These are phyloP conservation scores for Hansenula sp. DNA, from an alignment of 1,139 yeast genomes.

Conservation along the genomic window DNA sequence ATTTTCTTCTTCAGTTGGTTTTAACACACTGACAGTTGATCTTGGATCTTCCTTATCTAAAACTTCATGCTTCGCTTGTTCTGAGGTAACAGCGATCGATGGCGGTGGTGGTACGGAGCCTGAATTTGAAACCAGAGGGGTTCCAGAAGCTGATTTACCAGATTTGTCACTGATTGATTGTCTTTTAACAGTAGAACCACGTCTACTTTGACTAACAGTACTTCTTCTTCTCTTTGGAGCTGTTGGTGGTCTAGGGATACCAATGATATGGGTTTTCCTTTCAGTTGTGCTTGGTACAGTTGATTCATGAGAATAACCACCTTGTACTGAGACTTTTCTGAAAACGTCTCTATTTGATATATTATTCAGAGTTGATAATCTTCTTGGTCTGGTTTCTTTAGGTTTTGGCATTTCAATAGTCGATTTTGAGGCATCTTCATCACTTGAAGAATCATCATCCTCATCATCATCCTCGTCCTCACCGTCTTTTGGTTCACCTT, in stretches of 20 bases:
- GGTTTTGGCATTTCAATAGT: slow-evolving; percentile 4
- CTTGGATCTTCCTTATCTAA: not conserved
- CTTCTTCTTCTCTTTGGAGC: slow-evolving; percentile 6
- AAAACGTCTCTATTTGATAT: slow-evolving; percentile 14
- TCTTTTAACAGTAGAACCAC: slow-evolving; percentile 7
- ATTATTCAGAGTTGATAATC: slow-evolving; percentile 20
- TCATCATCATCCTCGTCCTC: slow-evolving; percentile 4
- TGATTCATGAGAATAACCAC: not conserved
- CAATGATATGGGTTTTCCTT: slow-evolving; percentile 13
- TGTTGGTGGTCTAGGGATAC: slow-evolving; percentile 9
- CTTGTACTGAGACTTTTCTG: slow-evolving; percentile 5
- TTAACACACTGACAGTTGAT: not conserved
- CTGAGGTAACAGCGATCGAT: not conserved
- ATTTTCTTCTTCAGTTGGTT: not conserved
- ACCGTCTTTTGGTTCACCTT: not conserved
- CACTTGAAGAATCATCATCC: slow-evolving; percentile 8
- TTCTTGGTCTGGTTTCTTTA: slow-evolving; percentile 20
- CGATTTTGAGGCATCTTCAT: slow-evolving; percentile 7
- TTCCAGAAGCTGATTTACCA: not conserved
- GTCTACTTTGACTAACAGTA: slow-evolving; percentile 6
- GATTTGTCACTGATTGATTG: not conserved
- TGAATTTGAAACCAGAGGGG: not conserved
- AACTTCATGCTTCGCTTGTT: not conserved
- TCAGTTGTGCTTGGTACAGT: not conserved
- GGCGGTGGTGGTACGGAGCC: not conserved